phyloP scores from a whole-genome alignment of 495 filamentous ascomycete species.

The Tuber magnatum region DNA sequence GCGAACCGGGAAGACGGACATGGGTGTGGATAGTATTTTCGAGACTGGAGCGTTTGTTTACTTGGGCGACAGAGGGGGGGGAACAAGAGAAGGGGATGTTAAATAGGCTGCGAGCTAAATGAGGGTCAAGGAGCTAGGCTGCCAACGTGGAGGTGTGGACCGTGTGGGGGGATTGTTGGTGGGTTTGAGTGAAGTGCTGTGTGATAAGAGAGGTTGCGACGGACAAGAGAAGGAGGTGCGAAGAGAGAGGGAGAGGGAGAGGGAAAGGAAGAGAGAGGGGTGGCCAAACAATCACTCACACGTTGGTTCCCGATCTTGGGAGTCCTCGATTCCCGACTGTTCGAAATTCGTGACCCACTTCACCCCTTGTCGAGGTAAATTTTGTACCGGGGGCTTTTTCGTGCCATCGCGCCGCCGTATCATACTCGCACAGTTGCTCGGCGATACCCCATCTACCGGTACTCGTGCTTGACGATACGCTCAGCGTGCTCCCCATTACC shows the following conservation, averaged over 20 bases:
- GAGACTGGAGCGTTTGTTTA: background rate
- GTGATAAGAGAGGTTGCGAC: background rate
- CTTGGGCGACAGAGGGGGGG: background rate
- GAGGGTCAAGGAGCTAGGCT: background rate
- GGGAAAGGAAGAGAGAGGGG: background rate
- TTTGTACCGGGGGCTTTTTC: background rate
- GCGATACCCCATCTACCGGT: background rate
- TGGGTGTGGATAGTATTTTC: constrained; percentile 5
- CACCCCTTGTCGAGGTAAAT: background rate
- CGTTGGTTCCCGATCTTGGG: background rate
- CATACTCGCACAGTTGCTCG: no score
- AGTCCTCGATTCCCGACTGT: background rate
- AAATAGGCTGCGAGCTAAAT: background rate
- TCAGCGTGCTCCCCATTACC: background rate
- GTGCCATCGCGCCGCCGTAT: background rate
- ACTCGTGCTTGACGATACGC: background rate
- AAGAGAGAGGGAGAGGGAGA: background rate
- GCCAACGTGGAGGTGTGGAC: background rate
- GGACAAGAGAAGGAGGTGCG: background rate
- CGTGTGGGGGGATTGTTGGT: background rate
- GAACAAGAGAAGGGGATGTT: background rate
- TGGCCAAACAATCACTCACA: constrained; percentile 2
- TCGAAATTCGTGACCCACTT: background rate
- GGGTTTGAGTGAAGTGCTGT: background rate
- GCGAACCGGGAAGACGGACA: constrained; percentile 1